Evolutionary conservation across 1,284 basidiomycete genomes (phyloP).

Genomic region (Sanghuangporus sanghuang): DNA sequence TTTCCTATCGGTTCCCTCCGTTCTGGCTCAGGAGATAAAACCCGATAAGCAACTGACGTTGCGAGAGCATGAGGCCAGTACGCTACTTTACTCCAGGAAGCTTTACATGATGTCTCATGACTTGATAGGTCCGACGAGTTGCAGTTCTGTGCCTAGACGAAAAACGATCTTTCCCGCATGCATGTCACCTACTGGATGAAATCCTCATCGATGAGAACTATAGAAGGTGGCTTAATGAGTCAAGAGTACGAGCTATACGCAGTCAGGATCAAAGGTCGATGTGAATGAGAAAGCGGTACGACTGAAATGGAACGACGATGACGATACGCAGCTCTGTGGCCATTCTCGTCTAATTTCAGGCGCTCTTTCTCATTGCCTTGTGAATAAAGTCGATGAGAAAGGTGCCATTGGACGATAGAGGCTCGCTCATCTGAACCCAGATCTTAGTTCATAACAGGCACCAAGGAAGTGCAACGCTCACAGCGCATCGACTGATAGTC

Average conservation of each 20-base stretch:
- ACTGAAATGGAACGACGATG: background rate
- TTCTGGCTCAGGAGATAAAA: background rate
- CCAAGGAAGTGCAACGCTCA: no score
- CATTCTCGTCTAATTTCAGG: background rate
- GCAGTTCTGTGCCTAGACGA: background rate
- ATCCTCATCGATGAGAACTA: background rate
- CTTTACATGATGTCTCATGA: background rate
- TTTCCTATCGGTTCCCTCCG: no score
- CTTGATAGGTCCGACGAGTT: background rate
- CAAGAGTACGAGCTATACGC: background rate
- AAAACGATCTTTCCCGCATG: background rate
- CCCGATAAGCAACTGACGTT: background rate
- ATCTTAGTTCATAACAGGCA: no score
- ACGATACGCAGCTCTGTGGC: background rate
- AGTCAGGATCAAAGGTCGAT: background rate
- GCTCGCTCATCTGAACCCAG: no score
- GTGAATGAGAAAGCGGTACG: background rate
- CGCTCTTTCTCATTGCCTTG: background rate
- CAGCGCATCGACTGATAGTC: no score
- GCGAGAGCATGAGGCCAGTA: background rate
- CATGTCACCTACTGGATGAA: background rate
- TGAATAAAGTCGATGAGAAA: background rate
- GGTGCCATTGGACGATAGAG: no score
- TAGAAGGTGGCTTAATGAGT: background rate
- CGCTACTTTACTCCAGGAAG: background rate